A percentile compares a stretch with the other conserved stretches of the same genome.
phyloP scores from a whole-genome alignment of 2,329 filamentous ascomycete species.

The Blastomyces percursus region DNA sequence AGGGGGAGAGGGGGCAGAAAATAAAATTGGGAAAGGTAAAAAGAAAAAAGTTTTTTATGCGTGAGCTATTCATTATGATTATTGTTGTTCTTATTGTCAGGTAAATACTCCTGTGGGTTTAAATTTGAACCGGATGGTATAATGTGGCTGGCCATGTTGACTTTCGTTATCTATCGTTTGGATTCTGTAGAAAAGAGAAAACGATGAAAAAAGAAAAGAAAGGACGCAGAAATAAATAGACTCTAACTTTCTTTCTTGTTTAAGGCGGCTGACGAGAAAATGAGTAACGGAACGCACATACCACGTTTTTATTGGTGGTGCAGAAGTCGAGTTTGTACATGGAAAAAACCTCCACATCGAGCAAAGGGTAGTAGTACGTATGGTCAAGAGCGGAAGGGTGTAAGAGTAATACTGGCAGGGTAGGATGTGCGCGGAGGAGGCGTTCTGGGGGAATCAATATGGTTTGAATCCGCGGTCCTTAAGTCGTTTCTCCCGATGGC shows the following conservation, averaged over 20 bases:
- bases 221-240: not conserved
- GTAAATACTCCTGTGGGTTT: no score
- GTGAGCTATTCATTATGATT: no score
- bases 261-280: not conserved
- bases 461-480: conserved; percentile 31
- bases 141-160: no score
- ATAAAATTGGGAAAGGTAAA: no score
- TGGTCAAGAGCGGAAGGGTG: not conserved
- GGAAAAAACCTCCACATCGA: not conserved
- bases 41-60: no score
- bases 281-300: not conserved
- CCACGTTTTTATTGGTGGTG: not conserved
- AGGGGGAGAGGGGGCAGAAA: no score
- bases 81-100: no score
- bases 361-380: not conserved
- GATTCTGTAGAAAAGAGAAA: not conserved
- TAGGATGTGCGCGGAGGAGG: not conserved
- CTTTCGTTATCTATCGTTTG: not conserved
- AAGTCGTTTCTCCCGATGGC: conserved; percentile 22
- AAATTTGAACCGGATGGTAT: no score
- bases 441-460: conserved; percentile 18
- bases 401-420: not conserved
- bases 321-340: not conserved
- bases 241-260: not conserved
- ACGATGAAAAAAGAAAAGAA: not conserved